A percentile compares a stretch with the other conserved stretches of the same genome.
Evolutionary conservation across 2,329 filamentous ascomycete genomes (phyloP).

Genomic region (Trichoderma arundinaceum): DNA sequence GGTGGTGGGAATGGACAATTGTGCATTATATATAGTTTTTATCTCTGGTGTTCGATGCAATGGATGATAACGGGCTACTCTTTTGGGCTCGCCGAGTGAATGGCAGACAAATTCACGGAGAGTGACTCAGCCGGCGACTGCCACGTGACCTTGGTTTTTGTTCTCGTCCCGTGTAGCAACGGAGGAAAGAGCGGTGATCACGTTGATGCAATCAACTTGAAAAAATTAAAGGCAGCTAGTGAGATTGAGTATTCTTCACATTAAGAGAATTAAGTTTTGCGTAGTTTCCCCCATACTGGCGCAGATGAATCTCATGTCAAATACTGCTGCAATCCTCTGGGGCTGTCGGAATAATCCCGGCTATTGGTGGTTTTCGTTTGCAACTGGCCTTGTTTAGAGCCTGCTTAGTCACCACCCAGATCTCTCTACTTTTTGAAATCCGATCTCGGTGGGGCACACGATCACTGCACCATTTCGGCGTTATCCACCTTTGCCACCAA

Average conservation of each 20-base stretch:
- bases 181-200: background rate
- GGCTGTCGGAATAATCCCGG: conserved; percentile 12
- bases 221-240: background rate
- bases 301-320: no score
- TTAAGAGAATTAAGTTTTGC: no score
- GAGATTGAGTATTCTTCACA: no score
- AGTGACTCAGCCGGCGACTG: background rate
- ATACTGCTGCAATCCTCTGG: no score
- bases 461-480: background rate
- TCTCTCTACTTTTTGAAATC: background rate
- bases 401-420: background rate
- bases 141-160: background rate
- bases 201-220: background rate
- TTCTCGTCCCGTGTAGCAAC: background rate
- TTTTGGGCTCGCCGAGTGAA: conserved; percentile 4
- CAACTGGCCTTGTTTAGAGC: no score
- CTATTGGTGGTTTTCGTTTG: no score
- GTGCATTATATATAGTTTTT: background rate
- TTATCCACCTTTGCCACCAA: conserved; percentile 1
- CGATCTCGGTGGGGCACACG: background rate
- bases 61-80: background rate
- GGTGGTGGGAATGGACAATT: background rate
- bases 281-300: no score
- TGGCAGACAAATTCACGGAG: background rate
- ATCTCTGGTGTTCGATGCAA: background rate